Evolutionary conservation across 257 asterid genomes (phyloP), one percentile per base, ranked within the genome.

Genomic region (Nicotiana otophora): DNA sequence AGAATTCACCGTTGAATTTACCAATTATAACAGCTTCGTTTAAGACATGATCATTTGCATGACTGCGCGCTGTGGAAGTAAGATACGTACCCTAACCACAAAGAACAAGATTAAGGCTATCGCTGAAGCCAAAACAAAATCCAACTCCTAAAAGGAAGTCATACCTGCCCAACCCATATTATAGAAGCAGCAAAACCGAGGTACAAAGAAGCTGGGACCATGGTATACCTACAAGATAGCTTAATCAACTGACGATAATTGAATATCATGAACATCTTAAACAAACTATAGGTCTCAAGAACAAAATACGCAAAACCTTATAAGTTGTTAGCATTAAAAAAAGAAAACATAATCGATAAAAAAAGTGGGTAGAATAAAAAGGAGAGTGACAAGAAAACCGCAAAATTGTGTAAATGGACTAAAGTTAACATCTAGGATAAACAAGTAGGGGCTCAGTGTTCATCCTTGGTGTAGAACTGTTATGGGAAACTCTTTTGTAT

Each of bases 121-220:
- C n/a, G 11, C 26, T 7, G 42, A 82, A 51, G 36, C 55, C 83
- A 10, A 48, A 36, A 48, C 20, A 83, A 77, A 14, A 48, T 60
- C 30, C 31, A 69, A 54, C 36, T 4, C 20, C 51, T 4, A 68
- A 39, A 53, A 70, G 42, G 16, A 78, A 86, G 36, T 31, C 80
- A 55, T 54, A 93, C 99, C 99, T 96, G 92, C 34, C 91, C 97
- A 91, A 96, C 99, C 99, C 99, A 96, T 87, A 94, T 93, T 85
- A 96, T 91, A 30, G 98, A 92, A 75, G 99, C 92, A 2, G 97
- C 90, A 85, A 96, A 96, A 54, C 99, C 99, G 84, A 96, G 90
- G 89, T 94, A 94, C 83, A 94, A 30, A 20, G 98, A 96, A 84
- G 99, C 85, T 48, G 97, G 98, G 87, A 96, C 93, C 98, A 96